A percentile compares a stretch with the other conserved stretches of the same genome.
Evolutionary conservation across 768 basidiomycete genomes (phyloP).

Genomic region (Dacryopinax spathularia): DNA sequence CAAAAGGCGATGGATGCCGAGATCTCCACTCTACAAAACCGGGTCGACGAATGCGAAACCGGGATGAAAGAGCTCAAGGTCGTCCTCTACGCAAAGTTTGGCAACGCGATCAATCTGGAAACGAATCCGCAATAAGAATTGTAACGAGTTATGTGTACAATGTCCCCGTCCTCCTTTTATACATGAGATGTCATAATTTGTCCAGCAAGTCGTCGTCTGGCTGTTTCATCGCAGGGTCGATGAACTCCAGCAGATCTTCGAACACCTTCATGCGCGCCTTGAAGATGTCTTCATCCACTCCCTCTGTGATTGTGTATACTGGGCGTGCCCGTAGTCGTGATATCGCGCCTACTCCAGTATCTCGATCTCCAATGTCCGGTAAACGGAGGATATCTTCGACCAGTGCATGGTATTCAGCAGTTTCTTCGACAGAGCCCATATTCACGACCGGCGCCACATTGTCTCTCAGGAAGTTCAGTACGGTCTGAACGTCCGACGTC

Average conservation of each 20-base stretch:
- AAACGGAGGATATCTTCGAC: neutral
- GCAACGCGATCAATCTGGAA: conserved; percentile 83
- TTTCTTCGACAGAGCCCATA: conserved; percentile 47
- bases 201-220: conserved; percentile 50
- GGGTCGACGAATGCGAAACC: conserved; percentile 50
- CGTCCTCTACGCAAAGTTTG: conserved; percentile 77
- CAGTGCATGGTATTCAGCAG: conserved; percentile 41
- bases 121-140: conserved; percentile 23
- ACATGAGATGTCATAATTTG: conserved; percentile 27
- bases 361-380: neutral
- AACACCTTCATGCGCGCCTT: conserved; percentile 56
- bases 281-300: conserved; percentile 32
- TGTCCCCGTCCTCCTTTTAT: neutral
- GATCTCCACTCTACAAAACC: conserved; percentile 36
- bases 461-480: conserved; percentile 55
- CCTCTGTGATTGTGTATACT: neutral
- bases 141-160: no score
- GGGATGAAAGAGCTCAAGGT: conserved; percentile 74
- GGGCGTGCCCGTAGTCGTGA: neutral
- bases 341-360: neutral
- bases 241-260: conserved; percentile 48
- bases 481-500: conserved; percentile 38
- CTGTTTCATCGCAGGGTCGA: conserved; percentile 50
- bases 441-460: conserved; percentile 60
- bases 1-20: conserved; percentile 43